phyloP scores from a whole-genome alignment of 768 basidiomycete species.

The Tephrocybe sp. region DNA sequence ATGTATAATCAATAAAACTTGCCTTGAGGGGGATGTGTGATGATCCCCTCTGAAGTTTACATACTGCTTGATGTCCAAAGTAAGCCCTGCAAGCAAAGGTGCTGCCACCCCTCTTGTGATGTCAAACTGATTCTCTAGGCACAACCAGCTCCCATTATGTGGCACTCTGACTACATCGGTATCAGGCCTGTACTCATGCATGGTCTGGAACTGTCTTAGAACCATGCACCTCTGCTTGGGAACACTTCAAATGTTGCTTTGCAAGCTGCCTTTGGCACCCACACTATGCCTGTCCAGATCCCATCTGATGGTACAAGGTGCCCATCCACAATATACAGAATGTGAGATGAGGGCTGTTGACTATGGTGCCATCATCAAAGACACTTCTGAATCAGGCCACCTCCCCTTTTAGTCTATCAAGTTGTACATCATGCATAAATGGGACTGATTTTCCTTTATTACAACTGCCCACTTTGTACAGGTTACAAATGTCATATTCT shows the following conservation, averaged over 20 bases:
- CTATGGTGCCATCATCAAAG: conserved; percentile 24
- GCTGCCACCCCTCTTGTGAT: background rate
- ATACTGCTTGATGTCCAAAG: conserved; percentile 14
- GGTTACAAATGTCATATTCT: background rate
- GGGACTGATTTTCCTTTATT: background rate
- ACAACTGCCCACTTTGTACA: background rate
- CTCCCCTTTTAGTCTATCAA: background rate
- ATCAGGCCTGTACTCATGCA: conserved; percentile 25
- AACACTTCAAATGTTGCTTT: conserved; percentile 17
- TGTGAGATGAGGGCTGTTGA: background rate
- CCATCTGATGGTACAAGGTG: background rate
- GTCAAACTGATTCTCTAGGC: conserved; percentile 4
- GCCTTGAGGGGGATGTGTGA: conserved; percentile 11
- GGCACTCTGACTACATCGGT: conserved; percentile 3
- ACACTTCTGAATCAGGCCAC: background rate
- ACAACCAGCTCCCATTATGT: background rate
- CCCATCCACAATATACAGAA: conserved; percentile 24
- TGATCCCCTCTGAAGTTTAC: conserved; percentile 12
- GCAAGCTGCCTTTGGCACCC: background rate
- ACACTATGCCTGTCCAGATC: background rate
- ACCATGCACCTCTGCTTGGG: conserved; percentile 25
- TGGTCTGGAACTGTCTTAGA: conserved; percentile 19
- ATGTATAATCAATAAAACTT: too few relatives aligned
- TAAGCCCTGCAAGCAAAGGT: conserved; percentile 1
- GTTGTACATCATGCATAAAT: conserved; percentile 2